Percentiles rank a stretch among this genome's conserved stretches.
Conservation (phyloP, 306 rosid species). For the Luffa acutangula region DNA sequence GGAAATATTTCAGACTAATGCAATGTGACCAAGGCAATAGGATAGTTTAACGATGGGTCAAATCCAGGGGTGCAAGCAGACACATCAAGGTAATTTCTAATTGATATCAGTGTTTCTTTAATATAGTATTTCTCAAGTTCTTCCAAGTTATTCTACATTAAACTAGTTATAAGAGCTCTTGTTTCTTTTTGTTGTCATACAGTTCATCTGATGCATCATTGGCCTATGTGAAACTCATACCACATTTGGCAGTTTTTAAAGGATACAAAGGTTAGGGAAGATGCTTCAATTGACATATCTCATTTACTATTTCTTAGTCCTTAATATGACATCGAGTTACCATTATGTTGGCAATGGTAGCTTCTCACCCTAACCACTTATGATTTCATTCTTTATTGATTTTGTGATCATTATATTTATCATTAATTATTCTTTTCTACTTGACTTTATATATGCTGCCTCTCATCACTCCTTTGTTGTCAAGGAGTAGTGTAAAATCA, state of each 20-base stretch:
- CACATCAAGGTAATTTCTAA: constrained; percentile 64
- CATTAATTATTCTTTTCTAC: neutral
- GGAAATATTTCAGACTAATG: too few relatives aligned
- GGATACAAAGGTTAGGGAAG: constrained; percentile 77
- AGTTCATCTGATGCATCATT: constrained; percentile 87
- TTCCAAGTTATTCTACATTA: constrained; percentile 1
- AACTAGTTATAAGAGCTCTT: neutral
- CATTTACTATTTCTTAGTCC: neutral
- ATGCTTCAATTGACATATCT: constrained; percentile 1
- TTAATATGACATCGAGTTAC: neutral
- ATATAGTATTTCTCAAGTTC: neutral
- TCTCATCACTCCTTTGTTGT: neutral
- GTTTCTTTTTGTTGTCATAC: constrained; percentile 15
- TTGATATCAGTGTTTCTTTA: neutral
- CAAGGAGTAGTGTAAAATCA: neutral
- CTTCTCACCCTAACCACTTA: neutral
- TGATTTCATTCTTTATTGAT: neutral
- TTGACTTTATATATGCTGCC: neutral
- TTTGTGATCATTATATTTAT: neutral
- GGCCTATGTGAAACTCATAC: constrained; percentile 88
- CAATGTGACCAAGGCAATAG: too few relatives aligned
- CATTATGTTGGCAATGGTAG: neutral
- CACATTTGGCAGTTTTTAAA: constrained; percentile 76
- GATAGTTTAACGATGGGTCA: too few relatives aligned
- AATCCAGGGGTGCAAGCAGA: too few relatives aligned